Base-by-base conservation (phyloP, 225 moss, liverwort and hornwort genomes). In the Rhytidiadelphus loreus region DNA sequence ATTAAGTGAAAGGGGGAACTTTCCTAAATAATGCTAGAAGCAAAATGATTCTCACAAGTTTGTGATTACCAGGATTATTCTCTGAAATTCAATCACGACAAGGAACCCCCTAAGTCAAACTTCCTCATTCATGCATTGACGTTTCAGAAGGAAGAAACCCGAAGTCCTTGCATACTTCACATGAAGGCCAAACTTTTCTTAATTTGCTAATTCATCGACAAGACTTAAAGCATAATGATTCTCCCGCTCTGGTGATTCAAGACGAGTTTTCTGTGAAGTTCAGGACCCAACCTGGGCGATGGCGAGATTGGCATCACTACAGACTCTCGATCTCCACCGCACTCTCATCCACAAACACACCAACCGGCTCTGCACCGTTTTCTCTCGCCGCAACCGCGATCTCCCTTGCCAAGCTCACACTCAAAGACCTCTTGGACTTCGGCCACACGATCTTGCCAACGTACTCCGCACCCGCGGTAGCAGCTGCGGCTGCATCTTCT, bases 391-490 rank as follows among this genome's bases (percentile, higher is more conserved):
- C 92, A 75, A 92, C 91, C 68, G 91, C 93, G 30, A 98, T 98
- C 90, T 98, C 95, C 88, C 90, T 93, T 52, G 95, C 98, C 21
- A 88, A 87, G 46, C 90, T 85, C 90, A 92, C 77, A 69, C 86
- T 82, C 80, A 96, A 96, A 30, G 95, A 96, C 63, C 97, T 68
- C 85, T 96, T 95, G 41, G 95, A 95, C 78, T 96, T 93, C 25
- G 95, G 98, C 96, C 95, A 94, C 63, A 98, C 88, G 71, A 97
- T 95, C 98, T 97, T 96, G 43, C 98, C 98, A 28, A 98, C 84
- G 61, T 86, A 96, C 41, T 58, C 75, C 21, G 95, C 96, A 53
- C 95, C 97, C 23, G 96, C 94, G 64, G 87, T 89, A 8, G 97
- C 97, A 28, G 94, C 96, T 43, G 93, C 71, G 41, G 93, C 94